Evolutionary conservation across 768 basidiomycete species (phyloP), one percentile per base, ranked within the genome.

Genomic region (Cystobasidium ongulense): DNA sequence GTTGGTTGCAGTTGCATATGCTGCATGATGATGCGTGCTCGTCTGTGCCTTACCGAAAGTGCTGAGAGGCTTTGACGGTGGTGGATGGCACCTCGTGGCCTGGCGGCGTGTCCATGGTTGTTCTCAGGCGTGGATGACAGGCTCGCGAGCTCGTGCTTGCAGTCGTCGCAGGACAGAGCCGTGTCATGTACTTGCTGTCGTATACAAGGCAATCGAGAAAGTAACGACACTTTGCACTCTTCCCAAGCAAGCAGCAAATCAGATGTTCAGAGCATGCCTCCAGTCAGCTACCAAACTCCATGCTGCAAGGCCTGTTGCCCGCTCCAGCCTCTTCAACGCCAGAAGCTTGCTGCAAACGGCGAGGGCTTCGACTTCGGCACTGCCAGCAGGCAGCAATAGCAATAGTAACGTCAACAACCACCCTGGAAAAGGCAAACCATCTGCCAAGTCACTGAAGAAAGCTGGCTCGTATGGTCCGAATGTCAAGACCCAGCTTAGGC

Each of bases 91-190:
- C 41, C 61, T 73, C 59, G 50, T 73, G 71, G 61, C 38, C 38
- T 10, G 71, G 59, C 31, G 71, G 71, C 23, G 71, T 63, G 31
- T 73, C 71, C 71, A 73, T 63, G 36, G 21, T 64, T 13, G 25
- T 64, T 15, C 2, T 8, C 25, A 41, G 39, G 39, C 27, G 5
- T 7, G 35, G 2, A 50, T 50, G 46, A 11, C 15, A 50, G n/a
- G 4, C 46, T 50, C 3, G 15, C 46, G 21, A 21, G n/a, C 8
- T 50, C 4, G 15, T 21, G 15, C 46, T 50, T 11, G 4, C 21
- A 4, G 18, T 50, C 21, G 46, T 50, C 4, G 15, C 15, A 50
- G n/a, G 7, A n/a, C 46, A 50, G n/a, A 50, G 46, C 46, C 17
- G 39, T 39, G 7, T 17, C 46, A 50, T 11, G 4, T n/a, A 50